Base-by-base conservation (phyloP, 139 green algal genomes). In the Pycnococcus provasolii region DNA sequence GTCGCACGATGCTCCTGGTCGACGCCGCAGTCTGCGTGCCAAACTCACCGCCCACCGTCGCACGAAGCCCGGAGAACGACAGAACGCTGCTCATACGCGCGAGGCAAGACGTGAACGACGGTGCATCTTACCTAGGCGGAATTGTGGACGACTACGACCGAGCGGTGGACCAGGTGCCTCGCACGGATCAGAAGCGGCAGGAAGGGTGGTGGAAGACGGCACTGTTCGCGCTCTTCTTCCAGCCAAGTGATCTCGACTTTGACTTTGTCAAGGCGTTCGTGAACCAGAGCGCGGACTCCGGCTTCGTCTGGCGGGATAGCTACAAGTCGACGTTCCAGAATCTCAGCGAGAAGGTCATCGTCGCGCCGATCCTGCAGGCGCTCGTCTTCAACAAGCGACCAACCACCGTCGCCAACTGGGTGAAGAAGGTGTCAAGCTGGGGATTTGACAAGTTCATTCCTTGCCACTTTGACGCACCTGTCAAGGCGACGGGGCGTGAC, bases 21-120 rank as follows among this genome's bases (percentile, higher is more conserved):
- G 79, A 85, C 65, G 71, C 73, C 2, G 73, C 77, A 9, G 71
- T 84, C 64, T 61, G 66, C 26, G 59, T 82, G 6, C 76, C 76
- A 40, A 6, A 41, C 8, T 26, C 70, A 42, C 55, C 76, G 0
- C 76, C 75, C 0, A 51, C 67, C 7, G 72, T 80, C 9, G n/a
- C 48, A 55, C 48, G 48, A 11, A 55, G 48, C 9, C 11, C 11
- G 13, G 52, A 70, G 26, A 40, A 37, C 1, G 50, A 45, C 40
- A 69, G 54, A n/a, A 61, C 69, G 44, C 15, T 75, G 11, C 37
- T 67, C 39, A 15, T 66, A 1, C 46, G 62, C 13, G 42, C 41
- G 1, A 52, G 70, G 4, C 40, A 63, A 13, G 62, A 75, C 1
- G 50, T 80, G 26, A 26, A 26, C 26, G 26, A 26, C 26, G 42